Conservation (phyloP, 2,329 filamentous ascomycete species). For the Aurifilum marmelostoma region DNA sequence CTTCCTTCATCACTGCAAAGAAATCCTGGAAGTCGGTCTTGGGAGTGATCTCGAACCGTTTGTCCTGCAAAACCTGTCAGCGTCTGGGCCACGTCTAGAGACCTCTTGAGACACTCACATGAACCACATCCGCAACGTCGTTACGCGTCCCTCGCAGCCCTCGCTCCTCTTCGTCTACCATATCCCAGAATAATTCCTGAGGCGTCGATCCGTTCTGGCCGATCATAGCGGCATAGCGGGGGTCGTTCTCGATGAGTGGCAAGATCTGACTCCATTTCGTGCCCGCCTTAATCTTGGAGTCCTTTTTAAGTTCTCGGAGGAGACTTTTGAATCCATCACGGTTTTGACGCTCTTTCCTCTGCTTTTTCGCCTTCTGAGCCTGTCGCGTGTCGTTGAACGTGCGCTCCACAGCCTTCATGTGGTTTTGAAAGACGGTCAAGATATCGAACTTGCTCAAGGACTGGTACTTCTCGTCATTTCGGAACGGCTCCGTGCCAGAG, state of each 20-base stretch:
- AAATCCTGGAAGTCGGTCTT: conserved; percentile 92
- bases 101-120: conserved; percentile 60
- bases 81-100: conserved; percentile 27
- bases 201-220: conserved; percentile 84
- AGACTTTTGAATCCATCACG: conserved; percentile 80
- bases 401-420: conserved; percentile 90
- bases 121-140: conserved; percentile 83
- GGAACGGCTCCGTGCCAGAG: conserved; percentile 74
- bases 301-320: conserved; percentile 71
- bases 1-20: conserved; percentile 76
- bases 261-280: conserved; percentile 87
- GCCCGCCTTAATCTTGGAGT: conserved; percentile 84
- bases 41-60: conserved; percentile 85
- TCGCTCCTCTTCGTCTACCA: conserved; percentile 90
- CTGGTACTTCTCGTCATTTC: conserved; percentile 83
- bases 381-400: conserved; percentile 90
- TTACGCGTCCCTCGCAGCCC: conserved; percentile 80
- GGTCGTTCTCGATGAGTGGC: conserved; percentile 75
- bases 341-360: conserved; percentile 81
- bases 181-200: conserved; percentile 93
- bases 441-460: conserved; percentile 86
- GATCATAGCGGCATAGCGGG: conserved; percentile 80
- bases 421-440: conserved; percentile 89
- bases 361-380: conserved; percentile 79
- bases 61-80: conserved; percentile 65